phyloP scores from a whole-genome alignment of 768 basidiomycete genomes.

The Lentinula detonsa region DNA sequence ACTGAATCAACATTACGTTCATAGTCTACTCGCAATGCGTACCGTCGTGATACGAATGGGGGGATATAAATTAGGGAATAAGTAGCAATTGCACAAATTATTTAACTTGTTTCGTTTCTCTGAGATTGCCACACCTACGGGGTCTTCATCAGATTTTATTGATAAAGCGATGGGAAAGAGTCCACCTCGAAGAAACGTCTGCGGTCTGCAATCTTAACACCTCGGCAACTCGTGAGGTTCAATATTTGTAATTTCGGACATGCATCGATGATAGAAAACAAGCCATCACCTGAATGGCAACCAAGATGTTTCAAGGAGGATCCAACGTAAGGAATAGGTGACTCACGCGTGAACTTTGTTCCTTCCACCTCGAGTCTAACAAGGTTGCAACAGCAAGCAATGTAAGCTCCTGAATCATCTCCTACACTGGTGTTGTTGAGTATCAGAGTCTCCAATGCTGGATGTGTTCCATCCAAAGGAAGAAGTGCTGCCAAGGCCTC shows the following conservation, averaged over 20 bases:
- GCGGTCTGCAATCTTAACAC: constrained; percentile 51
- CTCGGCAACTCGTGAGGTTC: constrained; percentile 63
- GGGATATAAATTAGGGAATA: not conserved
- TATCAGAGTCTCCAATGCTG: constrained; percentile 40
- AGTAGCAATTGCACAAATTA: not conserved
- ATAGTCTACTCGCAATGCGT: constrained; percentile 22
- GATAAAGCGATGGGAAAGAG: not conserved
- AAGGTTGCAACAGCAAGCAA: constrained; percentile 46
- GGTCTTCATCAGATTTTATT: not conserved
- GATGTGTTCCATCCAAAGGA: constrained; percentile 23
- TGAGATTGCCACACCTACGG: constrained; percentile 15
- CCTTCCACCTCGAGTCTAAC: constrained; percentile 44
- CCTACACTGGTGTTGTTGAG: constrained; percentile 60
- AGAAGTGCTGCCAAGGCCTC: constrained; percentile 44
- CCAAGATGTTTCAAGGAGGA: not conserved
- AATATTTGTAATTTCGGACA: constrained; percentile 48
- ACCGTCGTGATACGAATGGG: constrained; percentile 6
- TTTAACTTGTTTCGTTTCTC: not conserved
- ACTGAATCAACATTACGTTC: not conserved
- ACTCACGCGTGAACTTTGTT: constrained; percentile 56
- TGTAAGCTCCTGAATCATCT: constrained; percentile 46
- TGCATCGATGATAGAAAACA: constrained; percentile 52
- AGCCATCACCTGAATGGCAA: constrained; percentile 35
- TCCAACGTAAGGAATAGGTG: not conserved
- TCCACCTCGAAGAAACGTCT: constrained; percentile 62